Base-by-base conservation (phyloP, 129 eudicot species). In the Escallonia rubra region DNA sequence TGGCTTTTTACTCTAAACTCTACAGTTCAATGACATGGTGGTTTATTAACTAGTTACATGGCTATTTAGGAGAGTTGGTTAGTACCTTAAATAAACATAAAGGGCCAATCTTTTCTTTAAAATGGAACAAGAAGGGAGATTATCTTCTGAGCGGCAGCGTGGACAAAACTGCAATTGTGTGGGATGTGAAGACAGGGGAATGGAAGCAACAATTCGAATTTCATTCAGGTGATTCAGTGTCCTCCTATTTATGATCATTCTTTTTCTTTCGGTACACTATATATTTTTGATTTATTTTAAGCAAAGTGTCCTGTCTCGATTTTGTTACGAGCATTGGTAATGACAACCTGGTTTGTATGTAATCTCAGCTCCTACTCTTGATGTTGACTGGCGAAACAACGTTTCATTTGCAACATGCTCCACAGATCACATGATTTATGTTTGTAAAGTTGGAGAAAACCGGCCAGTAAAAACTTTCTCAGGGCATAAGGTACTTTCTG, bases 61-160 rank as follows among this genome's bases (percentile, higher is more conserved):
- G 64, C 47, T 61, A 10, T 74, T 15, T 72, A 87, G 95, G 95
- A 74, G 96, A 87, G 63, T 79, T 92, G 75, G 68, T 83, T 10
- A 82, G 72, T 78, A 92, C 91, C 11, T 74, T 92, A 66, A 84
- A 78, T 50, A 92, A 92, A 78, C 98, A 92, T 75, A 89, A 88
- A 76, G 96, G 96, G 12, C 96, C 98, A 45, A 84, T 92, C 66
- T 92, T 92, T 79, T 92, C 98, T 60, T 65, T 92, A 71, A 92
- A 89, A 73, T 92, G 98, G 98, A 92, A 92, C 87, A 92, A 86
- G 83, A 92, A 86, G 77, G 98, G 98, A 44, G 98, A 92, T 69
- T 89, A 80, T 82, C 95, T 92, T 76, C 83, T 92, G 11, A 92
- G 90, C 63, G 98, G 98, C 40, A 92, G 98, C 74, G 90, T 85